These are phyloP conservation scores for Microsporum canis DNA, from an alignment of 2,329 filamentous ascomycete genomes.

Conservation along the genomic window DNA sequence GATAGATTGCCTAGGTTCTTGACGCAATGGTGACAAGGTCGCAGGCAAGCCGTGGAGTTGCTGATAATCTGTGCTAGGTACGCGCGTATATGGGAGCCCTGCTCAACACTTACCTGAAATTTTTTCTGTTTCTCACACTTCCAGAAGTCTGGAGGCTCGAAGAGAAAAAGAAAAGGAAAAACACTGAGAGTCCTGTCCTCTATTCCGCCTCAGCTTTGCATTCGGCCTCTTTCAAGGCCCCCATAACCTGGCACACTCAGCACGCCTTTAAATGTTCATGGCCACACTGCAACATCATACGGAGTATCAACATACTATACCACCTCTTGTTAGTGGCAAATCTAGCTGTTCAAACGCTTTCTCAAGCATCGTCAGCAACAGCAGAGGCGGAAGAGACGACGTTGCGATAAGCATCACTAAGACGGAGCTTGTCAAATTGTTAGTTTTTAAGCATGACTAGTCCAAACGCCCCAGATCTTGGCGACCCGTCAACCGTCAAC, in stretches of 20 bases:
- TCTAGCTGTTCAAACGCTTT: background rate
- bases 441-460: constrained; percentile 2
- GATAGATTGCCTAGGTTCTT: background rate
- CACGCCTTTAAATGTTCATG: too few species aligned
- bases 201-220: too few species aligned
- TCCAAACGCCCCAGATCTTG: background rate
- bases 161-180: too few species aligned
- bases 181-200: background rate
- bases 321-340: background rate
- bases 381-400: background rate
- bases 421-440: background rate
- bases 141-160: background rate
- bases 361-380: background rate
- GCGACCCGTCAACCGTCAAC: background rate
- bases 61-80: background rate
- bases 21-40: background rate
- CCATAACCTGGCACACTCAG: too few species aligned
- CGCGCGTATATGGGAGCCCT: background rate
- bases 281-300: background rate
- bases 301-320: background rate
- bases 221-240: too few species aligned
- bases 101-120: background rate
- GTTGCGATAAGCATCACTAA: constrained; percentile 4
- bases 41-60: background rate
- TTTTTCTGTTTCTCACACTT: background rate